phyloP scores from a whole-genome alignment of 2,329 filamentous ascomycete species.

The Hymenoscyphus albidus region DNA sequence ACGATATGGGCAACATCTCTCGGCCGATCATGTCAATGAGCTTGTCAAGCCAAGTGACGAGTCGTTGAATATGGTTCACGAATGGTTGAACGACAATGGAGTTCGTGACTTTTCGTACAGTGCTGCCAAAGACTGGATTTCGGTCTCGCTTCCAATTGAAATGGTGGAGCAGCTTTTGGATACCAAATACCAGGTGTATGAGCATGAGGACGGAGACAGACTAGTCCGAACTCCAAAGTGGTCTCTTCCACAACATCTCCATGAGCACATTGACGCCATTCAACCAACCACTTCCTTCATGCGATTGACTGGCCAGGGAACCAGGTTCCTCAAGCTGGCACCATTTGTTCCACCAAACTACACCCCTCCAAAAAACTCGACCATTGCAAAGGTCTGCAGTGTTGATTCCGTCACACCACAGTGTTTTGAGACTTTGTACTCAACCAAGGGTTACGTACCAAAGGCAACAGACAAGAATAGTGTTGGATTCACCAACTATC shows the following conservation, averaged over 20 bases:
- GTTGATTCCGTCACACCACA: constrained; percentile 20
- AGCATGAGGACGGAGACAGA: constrained; percentile 32
- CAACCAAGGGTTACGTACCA: constrained; percentile 22
- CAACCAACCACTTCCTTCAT: constrained; percentile 59
- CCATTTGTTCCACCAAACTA: constrained; percentile 3
- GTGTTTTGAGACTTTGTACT: constrained; percentile 28
- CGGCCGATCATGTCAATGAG: constrained; percentile 46
- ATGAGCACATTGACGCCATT: constrained; percentile 46
- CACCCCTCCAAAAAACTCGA: constrained; percentile 7
- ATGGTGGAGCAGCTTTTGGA: constrained; percentile 39
- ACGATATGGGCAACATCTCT: constrained; percentile 54
- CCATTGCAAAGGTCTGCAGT: constrained; percentile 59
- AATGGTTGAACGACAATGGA: constrained; percentile 54
- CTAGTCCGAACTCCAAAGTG: constrained; percentile 26
- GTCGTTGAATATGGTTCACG: constrained; percentile 48
- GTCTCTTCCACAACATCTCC: constrained; percentile 42
- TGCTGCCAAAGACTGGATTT: constrained; percentile 55
- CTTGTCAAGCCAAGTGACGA: constrained; percentile 51
- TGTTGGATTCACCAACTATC: constrained; percentile 28
- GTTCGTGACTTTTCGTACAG: constrained; percentile 43
- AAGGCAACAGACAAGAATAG: constrained; percentile 21
- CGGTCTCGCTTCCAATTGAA: constrained; percentile 43
- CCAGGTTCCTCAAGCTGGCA: constrained; percentile 1
- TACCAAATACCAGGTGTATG: constrained; percentile 36
- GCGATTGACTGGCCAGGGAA: constrained; percentile 26